Evolutionary conservation across 2,329 filamentous ascomycete species (phyloP), one percentile per base, ranked within the genome.

Genomic region (Epichloe elymi): DNA sequence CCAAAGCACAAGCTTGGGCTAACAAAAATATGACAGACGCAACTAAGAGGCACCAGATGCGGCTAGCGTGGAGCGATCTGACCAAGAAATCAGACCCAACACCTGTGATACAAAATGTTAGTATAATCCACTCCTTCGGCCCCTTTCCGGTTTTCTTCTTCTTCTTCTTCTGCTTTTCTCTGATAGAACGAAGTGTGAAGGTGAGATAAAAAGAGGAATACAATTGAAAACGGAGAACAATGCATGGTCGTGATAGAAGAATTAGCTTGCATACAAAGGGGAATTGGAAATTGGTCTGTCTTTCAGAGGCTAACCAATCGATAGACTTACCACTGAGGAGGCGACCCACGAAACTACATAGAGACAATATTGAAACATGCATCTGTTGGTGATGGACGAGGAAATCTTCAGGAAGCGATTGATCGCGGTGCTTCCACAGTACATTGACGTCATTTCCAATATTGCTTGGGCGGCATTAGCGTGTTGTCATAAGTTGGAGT

Each of bases 341-440:
- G 51, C 93, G 83, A 2, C 93, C 93, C 2, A 80, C 59, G 65
- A 95, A 97, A 59, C 87, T 94, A 62, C 84, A 85, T 46, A 96
- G 69, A 0, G 91, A 97, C n/a, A 98, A 74, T 49, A 95, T 88
- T 2, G 88, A 95, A 10, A 98, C 93, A 61, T 98, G 91, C 73
- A 94, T 80, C 54, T 94, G 83, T 66, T 97, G 93, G 46, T 80
- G 81, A 52, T 85, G 77, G 48, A 88, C 80, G 48, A 98, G 84
- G 58, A 89, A 90, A 47, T 83, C 79, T 42, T 85, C 75, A 54
- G 77, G 75, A 2, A 85, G 83, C 1, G 78, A 81, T 56, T 83
- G 76, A 60, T 96, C 88, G 63, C 85, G 94, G 61, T 88, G 80
- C 54, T 80, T 83, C 93, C 93, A 97, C 1, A 98, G 75, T 3